Evolutionary conservation across 225 moss, liverwort and hornwort genomes (phyloP).

Genomic region (Pseudoscleropodium purum): DNA sequence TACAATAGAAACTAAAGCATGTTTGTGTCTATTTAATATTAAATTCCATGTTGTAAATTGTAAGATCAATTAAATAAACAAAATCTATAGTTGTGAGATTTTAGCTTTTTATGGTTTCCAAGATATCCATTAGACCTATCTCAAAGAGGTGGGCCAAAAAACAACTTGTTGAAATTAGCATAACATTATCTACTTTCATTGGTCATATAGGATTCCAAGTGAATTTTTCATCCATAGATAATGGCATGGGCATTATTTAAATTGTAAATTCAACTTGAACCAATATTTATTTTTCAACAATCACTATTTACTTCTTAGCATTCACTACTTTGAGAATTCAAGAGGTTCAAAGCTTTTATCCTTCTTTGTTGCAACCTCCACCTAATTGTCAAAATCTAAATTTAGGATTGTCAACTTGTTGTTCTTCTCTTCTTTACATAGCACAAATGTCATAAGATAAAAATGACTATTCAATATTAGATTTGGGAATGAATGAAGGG

Average conservation of each 20-base stretch:
- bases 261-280: not conserved
- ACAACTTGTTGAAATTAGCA: fast-evolving
- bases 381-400: not conserved
- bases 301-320: not conserved
- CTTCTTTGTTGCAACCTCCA: not conserved
- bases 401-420: not conserved
- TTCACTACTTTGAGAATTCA: not conserved
- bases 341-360: not conserved
- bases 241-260: not conserved
- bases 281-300: not conserved
- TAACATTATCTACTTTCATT: not conserved
- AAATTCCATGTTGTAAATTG: fast-evolving
- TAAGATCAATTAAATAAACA: not conserved
- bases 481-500: not conserved
- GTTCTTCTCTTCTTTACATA: not conserved
- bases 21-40: not conserved
- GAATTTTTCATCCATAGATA: not conserved
- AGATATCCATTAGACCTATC: not conserved
- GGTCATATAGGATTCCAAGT: not conserved
- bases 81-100: not conserved
- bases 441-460: not conserved
- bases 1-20: fast-evolving
- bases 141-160: not conserved
- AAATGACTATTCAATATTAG: not conserved
- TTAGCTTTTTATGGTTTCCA: not conserved